Evolutionary conservation across 2,329 filamentous ascomycete species (phyloP), one percentile per base, ranked within the genome.

Genomic region (Ophiostoma montium): DNA sequence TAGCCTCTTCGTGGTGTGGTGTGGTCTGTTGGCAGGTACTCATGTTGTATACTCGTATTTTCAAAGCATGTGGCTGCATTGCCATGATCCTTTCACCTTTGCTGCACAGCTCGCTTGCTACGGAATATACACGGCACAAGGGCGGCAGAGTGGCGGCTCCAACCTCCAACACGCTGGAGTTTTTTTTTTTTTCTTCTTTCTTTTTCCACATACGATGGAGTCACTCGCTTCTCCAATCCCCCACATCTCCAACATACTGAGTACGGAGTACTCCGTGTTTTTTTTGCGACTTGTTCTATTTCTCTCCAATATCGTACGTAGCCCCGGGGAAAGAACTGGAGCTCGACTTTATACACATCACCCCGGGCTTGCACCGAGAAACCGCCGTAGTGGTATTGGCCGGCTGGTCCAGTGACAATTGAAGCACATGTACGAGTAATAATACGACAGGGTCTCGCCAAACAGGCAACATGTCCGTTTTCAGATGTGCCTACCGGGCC

Each of bases 381-480:
- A 44, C 42, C 42, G 42, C 42, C 42, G 42, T 44, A 33, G 42
- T 33, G 42, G 32, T n/a, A 44, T 33, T 44, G 42, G 42, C 42
- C 19, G 21, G 12, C 13, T 30, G 23, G n/a, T 27, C 39, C 23
- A 42, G 12, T 42, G 30, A 42, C 30, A 21, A 19, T 9, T 7
- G 11, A 23, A 42, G 13, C n/a, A n/a, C n/a, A n/a, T n/a, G 23
- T 10, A 12, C 9, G 13, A n/a, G 21, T 11, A 41, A 41, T 27
- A 15, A 21, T 21, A 19, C 36, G 21, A 8, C 8, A 27, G 5
- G 23, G 23, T 27, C 23, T 27, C 4, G 23, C 23, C 23, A 27
- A 35, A 41, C 38, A 13, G 38, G 38, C 21, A 41, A 41, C 38
- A 23, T 21, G 21, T 41, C 38, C 38, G 38, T 19, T 41, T 27